A percentile compares a stretch with the other conserved stretches of the same genome.
Evolutionary conservation across 2,329 filamentous ascomycete genomes (phyloP).

Genomic region (Thelonectria blattea): DNA sequence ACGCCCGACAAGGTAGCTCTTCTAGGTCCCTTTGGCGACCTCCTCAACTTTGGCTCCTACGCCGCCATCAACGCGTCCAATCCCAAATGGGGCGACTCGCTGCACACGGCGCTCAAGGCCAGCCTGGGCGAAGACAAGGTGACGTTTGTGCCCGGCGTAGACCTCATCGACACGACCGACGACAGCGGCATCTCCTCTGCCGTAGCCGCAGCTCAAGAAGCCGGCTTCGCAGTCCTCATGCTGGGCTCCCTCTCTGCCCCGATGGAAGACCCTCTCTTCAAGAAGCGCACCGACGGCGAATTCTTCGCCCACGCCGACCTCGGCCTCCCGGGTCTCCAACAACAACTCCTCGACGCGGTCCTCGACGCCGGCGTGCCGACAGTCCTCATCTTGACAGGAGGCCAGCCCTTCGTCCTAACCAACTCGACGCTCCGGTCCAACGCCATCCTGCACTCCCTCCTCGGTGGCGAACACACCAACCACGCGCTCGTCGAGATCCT

Average conservation of each 20-base stretch:
- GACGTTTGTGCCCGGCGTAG: conserved; percentile 23
- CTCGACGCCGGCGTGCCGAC: conserved; percentile 41
- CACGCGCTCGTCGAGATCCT: conserved; percentile 67
- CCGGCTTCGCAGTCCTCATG: conserved; percentile 39
- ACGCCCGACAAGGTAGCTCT: conserved; percentile 39
- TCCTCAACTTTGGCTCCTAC: conserved; percentile 29
- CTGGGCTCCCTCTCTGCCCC: conserved; percentile 39
- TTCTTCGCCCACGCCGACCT: conserved; percentile 42
- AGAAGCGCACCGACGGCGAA: conserved; percentile 45
- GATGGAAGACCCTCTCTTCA: conserved; percentile 33
- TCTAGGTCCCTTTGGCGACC: conserved; percentile 39
- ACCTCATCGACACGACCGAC: conserved; percentile 26
- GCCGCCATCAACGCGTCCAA: conserved; percentile 28
- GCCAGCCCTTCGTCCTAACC: conserved; percentile 41
- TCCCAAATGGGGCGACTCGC: conserved; percentile 25
- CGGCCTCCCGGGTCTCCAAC: conserved; percentile 42
- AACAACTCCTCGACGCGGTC: conserved; percentile 43
- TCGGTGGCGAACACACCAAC: conserved; percentile 70
- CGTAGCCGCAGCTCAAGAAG: conserved; percentile 37
- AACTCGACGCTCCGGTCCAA: conserved; percentile 48
- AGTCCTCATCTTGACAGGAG: conserved; percentile 38
- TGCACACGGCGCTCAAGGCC: conserved; percentile 23
- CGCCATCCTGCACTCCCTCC: conserved; percentile 65
- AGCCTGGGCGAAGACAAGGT: conserved; percentile 26
- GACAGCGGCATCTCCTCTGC: conserved; percentile 28